Percentiles rank a stretch among this genome's conserved stretches.
Evolutionary conservation across 768 basidiomycete genomes (phyloP).

Genomic region (Panaeolus papilionaceus): DNA sequence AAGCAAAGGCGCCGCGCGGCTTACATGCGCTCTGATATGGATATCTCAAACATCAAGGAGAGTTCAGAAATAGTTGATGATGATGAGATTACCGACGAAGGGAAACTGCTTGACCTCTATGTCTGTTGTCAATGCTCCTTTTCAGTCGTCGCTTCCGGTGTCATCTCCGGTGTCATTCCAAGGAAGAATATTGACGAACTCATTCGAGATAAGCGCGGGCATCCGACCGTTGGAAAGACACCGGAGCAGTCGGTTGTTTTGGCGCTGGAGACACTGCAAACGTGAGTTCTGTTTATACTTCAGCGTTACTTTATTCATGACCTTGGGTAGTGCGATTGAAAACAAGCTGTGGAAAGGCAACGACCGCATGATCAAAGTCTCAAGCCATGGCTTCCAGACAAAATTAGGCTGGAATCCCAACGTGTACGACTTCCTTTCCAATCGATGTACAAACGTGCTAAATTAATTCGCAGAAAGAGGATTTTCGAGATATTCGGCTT

Average conservation of each 20-base stretch:
- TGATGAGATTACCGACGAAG: conserved; percentile 44
- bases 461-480: conserved; percentile 41
- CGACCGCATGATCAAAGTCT: conserved; percentile 59
- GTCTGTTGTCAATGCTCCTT: conserved; percentile 86
- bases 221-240: conserved; percentile 62
- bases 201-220: conserved; percentile 60
- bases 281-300: conserved; percentile 47
- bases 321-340: conserved; percentile 64
- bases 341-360: conserved; percentile 80
- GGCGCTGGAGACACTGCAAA: conserved; percentile 70
- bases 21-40: conserved; percentile 44
- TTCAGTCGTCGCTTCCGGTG: conserved; percentile 71
- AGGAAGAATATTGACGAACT: conserved; percentile 67
- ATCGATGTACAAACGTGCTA: conserved; percentile 4
- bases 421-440: conserved; percentile 52
- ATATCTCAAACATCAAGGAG: conserved; percentile 50
- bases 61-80: conserved; percentile 41
- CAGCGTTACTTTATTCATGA: conserved; percentile 16
- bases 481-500: conserved; percentile 54
- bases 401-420: conserved; percentile 71
- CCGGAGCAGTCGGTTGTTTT: conserved; percentile 59
- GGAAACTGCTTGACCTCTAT: conserved; percentile 75
- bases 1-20: conserved; percentile 59
- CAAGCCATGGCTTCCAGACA: conserved; percentile 58
- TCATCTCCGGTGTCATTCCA: conserved; percentile 79